phyloP scores from a whole-genome alignment of 768 basidiomycete genomes.

The Russula foetens region DNA sequence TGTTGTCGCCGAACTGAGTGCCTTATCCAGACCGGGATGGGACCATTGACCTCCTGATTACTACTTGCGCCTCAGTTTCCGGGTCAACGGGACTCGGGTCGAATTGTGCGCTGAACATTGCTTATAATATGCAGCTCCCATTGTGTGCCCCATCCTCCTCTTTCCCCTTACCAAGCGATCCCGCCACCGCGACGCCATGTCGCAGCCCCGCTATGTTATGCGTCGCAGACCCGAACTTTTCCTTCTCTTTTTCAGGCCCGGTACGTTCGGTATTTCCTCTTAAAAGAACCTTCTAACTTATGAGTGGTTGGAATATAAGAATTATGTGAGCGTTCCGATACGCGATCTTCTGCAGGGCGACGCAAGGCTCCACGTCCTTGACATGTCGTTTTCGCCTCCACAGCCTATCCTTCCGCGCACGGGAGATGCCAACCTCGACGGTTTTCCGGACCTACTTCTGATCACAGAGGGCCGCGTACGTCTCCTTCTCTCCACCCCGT shows the following conservation, averaged over 20 bases:
- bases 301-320: slow-evolving; percentile 32
- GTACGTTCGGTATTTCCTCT: background rate
- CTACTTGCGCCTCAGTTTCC: slow-evolving; percentile 71
- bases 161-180: slow-evolving; percentile 40
- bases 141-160: slow-evolving; percentile 60
- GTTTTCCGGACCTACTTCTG: slow-evolving; percentile 81
- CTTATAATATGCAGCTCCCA: slow-evolving; percentile 84
- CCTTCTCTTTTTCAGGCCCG: slow-evolving; percentile 41
- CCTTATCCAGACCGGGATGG: slow-evolving; percentile 74
- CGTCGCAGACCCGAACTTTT: slow-evolving; percentile 69
- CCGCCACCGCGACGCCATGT: slow-evolving; percentile 32
- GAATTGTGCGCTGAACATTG: slow-evolving; percentile 81
- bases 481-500: slow-evolving; percentile 57
- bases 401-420: slow-evolving; percentile 73
- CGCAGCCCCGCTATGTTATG: slow-evolving; percentile 78
- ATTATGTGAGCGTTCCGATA: slow-evolving; percentile 59
- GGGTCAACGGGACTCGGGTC: slow-evolving; percentile 59
- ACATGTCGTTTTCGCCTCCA: slow-evolving; percentile 54
- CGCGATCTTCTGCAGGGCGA: slow-evolving; percentile 44
- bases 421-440: slow-evolving; percentile 90
- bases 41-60: slow-evolving; percentile 91
- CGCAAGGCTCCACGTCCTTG: slow-evolving; percentile 54
- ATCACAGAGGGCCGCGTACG: slow-evolving; percentile 50
- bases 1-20: background rate
- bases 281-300: no score